phyloP scores from a whole-genome alignment of 441 rosid genomes.

The Euphorbia celastroides region DNA sequence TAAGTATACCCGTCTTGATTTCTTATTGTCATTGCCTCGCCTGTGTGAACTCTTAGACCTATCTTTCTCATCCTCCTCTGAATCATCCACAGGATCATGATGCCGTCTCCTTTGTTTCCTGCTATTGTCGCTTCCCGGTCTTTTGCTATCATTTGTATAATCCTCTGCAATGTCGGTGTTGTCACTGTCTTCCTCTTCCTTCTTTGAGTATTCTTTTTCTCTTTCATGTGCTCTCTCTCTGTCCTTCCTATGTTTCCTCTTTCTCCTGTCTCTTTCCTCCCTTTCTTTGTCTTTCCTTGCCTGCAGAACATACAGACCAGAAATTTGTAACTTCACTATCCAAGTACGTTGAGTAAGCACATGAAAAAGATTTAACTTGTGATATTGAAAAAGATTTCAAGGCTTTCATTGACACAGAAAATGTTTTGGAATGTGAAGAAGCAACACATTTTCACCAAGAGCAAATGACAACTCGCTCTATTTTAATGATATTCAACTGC shows the following conservation, averaged over 20 bases:
- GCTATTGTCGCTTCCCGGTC: constrained; percentile 64
- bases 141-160: constrained; percentile 56
- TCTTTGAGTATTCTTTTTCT: constrained; percentile 56
- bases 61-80: constrained; percentile 70
- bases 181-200: constrained; percentile 76
- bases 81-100: constrained; percentile 58
- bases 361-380: neutral
- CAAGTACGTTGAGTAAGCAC: neutral
- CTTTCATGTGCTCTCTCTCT: constrained; percentile 63
- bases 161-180: constrained; percentile 39
- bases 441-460: no score
- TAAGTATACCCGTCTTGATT: constrained; percentile 64
- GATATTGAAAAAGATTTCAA: no score
- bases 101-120: constrained; percentile 78
- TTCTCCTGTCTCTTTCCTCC: constrained; percentile 53
- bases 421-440: no score
- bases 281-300: constrained; percentile 35
- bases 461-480: no score
- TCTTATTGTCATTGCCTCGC: constrained; percentile 72
- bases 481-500: no score
- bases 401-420: no score
- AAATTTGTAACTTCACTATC: neutral
- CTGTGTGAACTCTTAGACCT: constrained; percentile 65
- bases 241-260: constrained; percentile 63
- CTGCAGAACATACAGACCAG: constrained; percentile 28